A percentile compares a stretch with the other conserved stretches of the same genome.
Conservation (phyloP, 139 green algal genomes). For the Nannochloris sp. region DNA sequence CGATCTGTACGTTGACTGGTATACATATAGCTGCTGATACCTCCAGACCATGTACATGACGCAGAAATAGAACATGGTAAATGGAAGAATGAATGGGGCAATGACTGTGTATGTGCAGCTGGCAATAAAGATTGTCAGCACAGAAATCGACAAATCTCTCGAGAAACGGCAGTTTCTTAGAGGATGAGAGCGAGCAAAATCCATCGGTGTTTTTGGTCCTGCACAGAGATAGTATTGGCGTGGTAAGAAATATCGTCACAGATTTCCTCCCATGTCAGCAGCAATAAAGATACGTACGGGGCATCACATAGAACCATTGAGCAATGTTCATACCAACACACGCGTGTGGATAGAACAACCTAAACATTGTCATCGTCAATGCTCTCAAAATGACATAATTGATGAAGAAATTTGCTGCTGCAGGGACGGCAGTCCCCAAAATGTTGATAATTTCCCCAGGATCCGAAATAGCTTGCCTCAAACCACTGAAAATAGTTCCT, state of each 20-base stretch:
- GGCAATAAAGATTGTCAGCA: slow-evolving; percentile 8
- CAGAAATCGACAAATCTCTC: slow-evolving; percentile 21
- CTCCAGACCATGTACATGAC: slow-evolving; percentile 39
- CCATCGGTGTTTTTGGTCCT: slow-evolving; percentile 18
- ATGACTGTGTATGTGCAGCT: slow-evolving; percentile 41
- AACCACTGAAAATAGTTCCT: slow-evolving; percentile 29
- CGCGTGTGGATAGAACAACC: slow-evolving; percentile 31
- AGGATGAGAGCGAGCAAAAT: slow-evolving; percentile 8
- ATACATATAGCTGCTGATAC: slow-evolving; percentile 53
- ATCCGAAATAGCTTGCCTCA: slow-evolving; percentile 11
- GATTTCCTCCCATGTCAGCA: neutral
- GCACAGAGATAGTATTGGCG: neutral
- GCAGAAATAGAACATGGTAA: slow-evolving; percentile 47
- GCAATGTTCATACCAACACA: slow-evolving; percentile 14
- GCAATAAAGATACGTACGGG: neutral
- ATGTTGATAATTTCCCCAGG: slow-evolving; percentile 1
- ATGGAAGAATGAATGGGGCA: slow-evolving; percentile 52
- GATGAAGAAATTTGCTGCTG: slow-evolving; percentile 62
- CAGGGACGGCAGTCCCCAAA: neutral
- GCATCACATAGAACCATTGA: slow-evolving; percentile 9
- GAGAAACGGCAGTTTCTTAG: slow-evolving; percentile 23
- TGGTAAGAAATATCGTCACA: neutral
- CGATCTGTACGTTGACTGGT: slow-evolving; percentile 29
- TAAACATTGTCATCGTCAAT: slow-evolving; percentile 36
- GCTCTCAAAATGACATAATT: slow-evolving; percentile 45